Conservation (phyloP, 441 rosid genomes). For the Bocquillonia castaneifolia region DNA sequence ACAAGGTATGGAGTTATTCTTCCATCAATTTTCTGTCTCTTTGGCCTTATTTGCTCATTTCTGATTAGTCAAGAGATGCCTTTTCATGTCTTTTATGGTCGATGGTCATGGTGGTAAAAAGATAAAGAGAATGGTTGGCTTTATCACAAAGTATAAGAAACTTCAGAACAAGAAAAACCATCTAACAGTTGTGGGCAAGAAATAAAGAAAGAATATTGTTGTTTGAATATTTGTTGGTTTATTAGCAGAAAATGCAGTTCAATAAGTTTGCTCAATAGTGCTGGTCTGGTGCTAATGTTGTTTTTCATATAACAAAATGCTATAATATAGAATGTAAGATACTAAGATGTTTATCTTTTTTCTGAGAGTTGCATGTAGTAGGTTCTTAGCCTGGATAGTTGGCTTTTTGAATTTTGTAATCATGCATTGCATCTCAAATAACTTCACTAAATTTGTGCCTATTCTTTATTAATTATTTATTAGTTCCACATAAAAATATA, state of each 20-base stretch:
- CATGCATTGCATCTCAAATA: too few relatives aligned
- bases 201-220: background rate
- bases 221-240: background rate
- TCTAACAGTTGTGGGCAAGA: background rate
- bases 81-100: too few relatives aligned
- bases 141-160: background rate
- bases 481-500: too few relatives aligned
- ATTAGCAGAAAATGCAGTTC: background rate
- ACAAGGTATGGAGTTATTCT: slow-evolving; percentile 41
- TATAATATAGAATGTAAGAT: background rate
- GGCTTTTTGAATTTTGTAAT: background rate
- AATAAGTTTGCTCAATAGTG: background rate
- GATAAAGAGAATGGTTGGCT: background rate
- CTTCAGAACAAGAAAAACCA: background rate
- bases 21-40: background rate
- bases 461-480: too few relatives aligned
- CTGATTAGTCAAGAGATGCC: background rate
- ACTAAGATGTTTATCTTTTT: background rate
- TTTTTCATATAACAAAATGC: background rate
- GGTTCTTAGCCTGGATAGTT: background rate
- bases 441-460: too few relatives aligned
- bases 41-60: background rate
- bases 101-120: too few relatives aligned
- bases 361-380: background rate
- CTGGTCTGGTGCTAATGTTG: background rate